Evolutionary conservation across 805 yeast genomes (phyloP).

Genomic region (Cyberlindnera xylosilytica): DNA sequence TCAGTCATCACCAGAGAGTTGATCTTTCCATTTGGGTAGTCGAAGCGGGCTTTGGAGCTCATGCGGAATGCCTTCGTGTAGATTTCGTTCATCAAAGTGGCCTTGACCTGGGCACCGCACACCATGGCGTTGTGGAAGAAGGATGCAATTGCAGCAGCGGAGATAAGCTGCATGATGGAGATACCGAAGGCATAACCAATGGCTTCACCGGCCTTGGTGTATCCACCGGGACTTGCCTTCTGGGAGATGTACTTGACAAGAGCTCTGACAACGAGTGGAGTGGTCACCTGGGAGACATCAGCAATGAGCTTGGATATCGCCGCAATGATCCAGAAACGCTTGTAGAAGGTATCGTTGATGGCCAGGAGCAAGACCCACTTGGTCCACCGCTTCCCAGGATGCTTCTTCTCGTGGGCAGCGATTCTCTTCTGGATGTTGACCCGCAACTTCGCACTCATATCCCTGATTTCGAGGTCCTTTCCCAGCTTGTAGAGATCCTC

Average conservation of each 20-base stretch:
- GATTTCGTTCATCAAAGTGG: slow-evolving; percentile 67
- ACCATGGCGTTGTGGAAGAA: slow-evolving; percentile 59
- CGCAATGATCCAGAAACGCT: slow-evolving; percentile 31
- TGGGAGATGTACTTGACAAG: slow-evolving; percentile 62
- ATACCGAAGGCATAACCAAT: slow-evolving; percentile 77
- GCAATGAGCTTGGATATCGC: slow-evolving; percentile 29
- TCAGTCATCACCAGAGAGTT: slow-evolving; percentile 83
- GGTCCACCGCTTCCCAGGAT: slow-evolving; percentile 22
- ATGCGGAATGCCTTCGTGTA: slow-evolving; percentile 65
- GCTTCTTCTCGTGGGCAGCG: slow-evolving; percentile 22
- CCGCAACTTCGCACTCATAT: slow-evolving; percentile 36
- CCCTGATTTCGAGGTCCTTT: slow-evolving; percentile 33
- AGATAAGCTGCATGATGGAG: slow-evolving; percentile 47
- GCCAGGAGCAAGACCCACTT: slow-evolving; percentile 31
- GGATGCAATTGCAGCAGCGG: slow-evolving; percentile 54
- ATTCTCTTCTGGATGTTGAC: slow-evolving; percentile 28
- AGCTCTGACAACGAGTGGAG: slow-evolving; percentile 64
- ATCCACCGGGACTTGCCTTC: slow-evolving; percentile 34
- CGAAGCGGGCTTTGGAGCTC: slow-evolving; percentile 52
- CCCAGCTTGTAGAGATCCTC: slow-evolving; percentile 50
- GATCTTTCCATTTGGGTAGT: slow-evolving; percentile 65
- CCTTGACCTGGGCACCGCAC: slow-evolving; percentile 68
- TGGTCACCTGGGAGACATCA: slow-evolving; percentile 42
- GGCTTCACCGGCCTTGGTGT: slow-evolving; percentile 51
- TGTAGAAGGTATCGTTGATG: slow-evolving; percentile 33